Percentiles rank a stretch among this genome's conserved stretches.
phyloP scores from a whole-genome alignment of 441 rosid species.

The Gossypium gossypioides region DNA sequence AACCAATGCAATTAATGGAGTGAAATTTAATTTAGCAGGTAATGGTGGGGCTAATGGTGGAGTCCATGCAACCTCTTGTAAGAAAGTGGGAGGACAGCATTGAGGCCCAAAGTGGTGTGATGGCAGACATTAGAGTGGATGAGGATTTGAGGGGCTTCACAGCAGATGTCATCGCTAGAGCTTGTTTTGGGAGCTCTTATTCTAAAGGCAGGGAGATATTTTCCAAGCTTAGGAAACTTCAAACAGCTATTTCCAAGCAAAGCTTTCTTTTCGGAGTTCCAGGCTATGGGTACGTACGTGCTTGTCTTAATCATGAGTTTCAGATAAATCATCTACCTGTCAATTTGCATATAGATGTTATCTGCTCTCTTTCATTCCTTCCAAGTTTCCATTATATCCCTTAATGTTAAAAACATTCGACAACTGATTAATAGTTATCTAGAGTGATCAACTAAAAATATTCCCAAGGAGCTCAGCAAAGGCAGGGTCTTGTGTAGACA shows the following conservation, averaged over 20 bases:
- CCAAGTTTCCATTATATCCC: no score
- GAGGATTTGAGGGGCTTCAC: constrained; percentile 58
- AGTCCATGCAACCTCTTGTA: constrained; percentile 43
- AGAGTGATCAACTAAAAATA: no score
- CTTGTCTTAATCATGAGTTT: background rate
- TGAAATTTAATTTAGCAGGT: constrained; percentile 24
- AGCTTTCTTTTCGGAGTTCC: constrained; percentile 41
- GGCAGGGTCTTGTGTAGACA: no score
- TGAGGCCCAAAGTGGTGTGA: constrained; percentile 24
- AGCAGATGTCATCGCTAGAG: constrained; percentile 64
- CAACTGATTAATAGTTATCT: no score
- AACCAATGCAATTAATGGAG: background rate
- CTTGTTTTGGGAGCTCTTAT: constrained; percentile 73
- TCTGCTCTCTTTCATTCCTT: no score
- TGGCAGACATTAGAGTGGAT: constrained; percentile 49
- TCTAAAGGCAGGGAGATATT: constrained; percentile 58
- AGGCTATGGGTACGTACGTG: constrained; percentile 13
- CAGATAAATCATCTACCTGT: no score
- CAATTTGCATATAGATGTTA: no score
- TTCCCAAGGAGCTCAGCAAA: no score
- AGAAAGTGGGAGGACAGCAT: constrained; percentile 47
- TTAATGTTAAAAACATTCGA: no score
- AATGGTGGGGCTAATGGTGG: constrained; percentile 70
- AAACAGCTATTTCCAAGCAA: constrained; percentile 38
- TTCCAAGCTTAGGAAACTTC: constrained; percentile 64